These are phyloP conservation scores for Linnemannia hyalina DNA, from an alignment of 192 early-diverging fungal genomes.

Conservation along the genomic window DNA sequence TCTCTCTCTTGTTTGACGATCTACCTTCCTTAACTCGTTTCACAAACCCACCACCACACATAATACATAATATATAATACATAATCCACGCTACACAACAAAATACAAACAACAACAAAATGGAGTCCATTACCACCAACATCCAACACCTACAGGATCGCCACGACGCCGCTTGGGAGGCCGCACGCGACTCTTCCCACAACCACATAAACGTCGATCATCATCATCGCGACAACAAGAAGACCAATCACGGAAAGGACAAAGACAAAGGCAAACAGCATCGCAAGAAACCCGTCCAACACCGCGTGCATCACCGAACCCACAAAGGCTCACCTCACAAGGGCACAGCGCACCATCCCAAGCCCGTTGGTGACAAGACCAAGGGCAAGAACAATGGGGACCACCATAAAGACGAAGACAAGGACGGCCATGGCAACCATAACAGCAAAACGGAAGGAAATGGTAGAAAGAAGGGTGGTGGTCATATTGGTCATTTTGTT, in stretches of 20 bases:
- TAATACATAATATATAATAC: background rate
- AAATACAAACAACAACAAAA: background rate
- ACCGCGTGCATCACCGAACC: background rate
- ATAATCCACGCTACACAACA: background rate
- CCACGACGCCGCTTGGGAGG: slow-evolving; percentile 26
- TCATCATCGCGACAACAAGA: background rate
- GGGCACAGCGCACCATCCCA: background rate
- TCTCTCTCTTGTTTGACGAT: background rate
- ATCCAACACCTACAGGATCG: slow-evolving; percentile 1
- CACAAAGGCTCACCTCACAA: background rate
- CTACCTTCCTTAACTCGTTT: background rate
- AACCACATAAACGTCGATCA: background rate
- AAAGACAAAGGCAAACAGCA: background rate
- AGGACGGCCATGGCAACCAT: background rate
- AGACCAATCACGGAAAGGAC: background rate
- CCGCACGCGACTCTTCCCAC: background rate
- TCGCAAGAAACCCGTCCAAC: background rate
- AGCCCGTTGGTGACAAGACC: background rate
- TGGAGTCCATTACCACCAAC: background rate
- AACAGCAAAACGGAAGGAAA: background rate
- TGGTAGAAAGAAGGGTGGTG: background rate
- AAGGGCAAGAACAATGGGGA: slow-evolving; percentile 7
- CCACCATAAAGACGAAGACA: slow-evolving; percentile 2
- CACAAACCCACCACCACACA: background rate
- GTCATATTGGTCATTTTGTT: background rate